Evolutionary conservation across 179 eudicot genomes (phyloP), one percentile per base, ranked within the genome.

Genomic region (Silene coronaria): DNA sequence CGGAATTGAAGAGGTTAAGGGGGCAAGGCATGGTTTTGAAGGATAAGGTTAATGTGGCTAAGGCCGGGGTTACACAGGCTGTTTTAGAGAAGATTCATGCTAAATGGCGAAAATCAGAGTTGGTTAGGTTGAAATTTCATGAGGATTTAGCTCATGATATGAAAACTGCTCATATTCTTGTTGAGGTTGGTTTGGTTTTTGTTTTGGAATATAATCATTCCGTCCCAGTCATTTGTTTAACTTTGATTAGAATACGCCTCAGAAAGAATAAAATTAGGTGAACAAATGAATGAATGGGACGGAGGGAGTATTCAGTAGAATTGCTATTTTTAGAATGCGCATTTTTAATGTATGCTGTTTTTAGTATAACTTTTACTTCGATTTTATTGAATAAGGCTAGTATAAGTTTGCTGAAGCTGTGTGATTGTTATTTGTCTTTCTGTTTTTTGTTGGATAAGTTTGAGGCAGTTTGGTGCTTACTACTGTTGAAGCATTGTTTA

Each of bases 81-180:
- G 92, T 92, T 53, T 72, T 90, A 75, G 92, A 92, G 85, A 89
- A 90, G 87, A 92, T 94, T 84, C 98, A 94, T 82, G 88, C 85
- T 12, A 88, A 86, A 81, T 94, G 98, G 98, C 88, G 91, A 84
- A 90, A 80, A 57, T 80, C 79, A 10, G 97, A 92, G 85, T 79
- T 94, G 79, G 98, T 92, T 53, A 90, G 97, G 89, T 75, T 94
- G 71, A 94, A 85, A 80, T 90, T 94, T 87, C 98, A 94, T 38
- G 98, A 94, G 80, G 85, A 82, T 22, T 83, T 94, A 78, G 97
- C 92, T 6, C 89, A 86, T 83, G 98, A 94, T 82, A 94, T 94
- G 98, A 94, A 82, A 85, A 94, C 94, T 72, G 98, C 96, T 2
- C 98, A 94, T 78, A 88, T 89, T 84, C 87, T 94, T 79, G 96